A percentile compares a stretch with the other conserved stretches of the same genome.
Conservation (phyloP, 495 filamentous ascomycete genomes). For the Clavariopsis aquatica region DNA sequence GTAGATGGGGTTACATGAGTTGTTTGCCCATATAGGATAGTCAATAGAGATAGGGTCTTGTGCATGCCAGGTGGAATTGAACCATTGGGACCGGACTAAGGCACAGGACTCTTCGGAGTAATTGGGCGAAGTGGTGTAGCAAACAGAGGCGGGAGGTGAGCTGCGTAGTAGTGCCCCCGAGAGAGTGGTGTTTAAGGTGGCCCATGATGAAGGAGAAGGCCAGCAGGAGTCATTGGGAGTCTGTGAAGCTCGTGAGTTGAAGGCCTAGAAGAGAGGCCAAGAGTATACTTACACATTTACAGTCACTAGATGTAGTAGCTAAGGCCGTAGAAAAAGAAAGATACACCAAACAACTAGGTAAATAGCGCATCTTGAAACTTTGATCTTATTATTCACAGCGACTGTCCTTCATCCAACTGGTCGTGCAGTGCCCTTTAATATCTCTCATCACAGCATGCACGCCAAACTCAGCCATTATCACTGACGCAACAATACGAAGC, state of each 20-base stretch:
- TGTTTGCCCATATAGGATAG: slow-evolving; percentile 35
- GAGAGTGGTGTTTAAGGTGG: slow-evolving; percentile 29
- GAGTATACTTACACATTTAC: slow-evolving; percentile 29
- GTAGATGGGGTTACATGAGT: slow-evolving; percentile 34
- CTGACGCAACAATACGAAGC: neutral
- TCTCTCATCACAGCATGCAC: neutral
- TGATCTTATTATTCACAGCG: neutral
- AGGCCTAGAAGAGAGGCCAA: neutral
- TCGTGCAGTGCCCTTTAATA: neutral
- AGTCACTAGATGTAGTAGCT: slow-evolving; percentile 1
- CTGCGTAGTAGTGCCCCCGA: slow-evolving; percentile 22
- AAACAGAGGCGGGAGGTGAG: slow-evolving; percentile 31
- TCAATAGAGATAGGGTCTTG: slow-evolving; percentile 33
- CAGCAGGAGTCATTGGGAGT: slow-evolving; percentile 31
- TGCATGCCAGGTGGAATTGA: slow-evolving; percentile 33
- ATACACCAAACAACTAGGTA: neutral
- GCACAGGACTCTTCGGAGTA: slow-evolving; percentile 29
- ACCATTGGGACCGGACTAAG: slow-evolving; percentile 32
- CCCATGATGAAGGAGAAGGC: slow-evolving; percentile 28
- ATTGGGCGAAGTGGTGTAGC: slow-evolving; percentile 25
- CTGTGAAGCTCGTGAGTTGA: slow-evolving; percentile 1
- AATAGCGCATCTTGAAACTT: slow-evolving; percentile 2
- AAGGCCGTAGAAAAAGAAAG: neutral
- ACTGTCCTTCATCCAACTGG: too few relatives aligned
- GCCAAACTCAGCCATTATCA: neutral